Percentiles rank a stretch among this genome's conserved stretches.
phyloP scores from a whole-genome alignment of 192 early-diverging fungal genomes.

The Coemansia sp. region DNA sequence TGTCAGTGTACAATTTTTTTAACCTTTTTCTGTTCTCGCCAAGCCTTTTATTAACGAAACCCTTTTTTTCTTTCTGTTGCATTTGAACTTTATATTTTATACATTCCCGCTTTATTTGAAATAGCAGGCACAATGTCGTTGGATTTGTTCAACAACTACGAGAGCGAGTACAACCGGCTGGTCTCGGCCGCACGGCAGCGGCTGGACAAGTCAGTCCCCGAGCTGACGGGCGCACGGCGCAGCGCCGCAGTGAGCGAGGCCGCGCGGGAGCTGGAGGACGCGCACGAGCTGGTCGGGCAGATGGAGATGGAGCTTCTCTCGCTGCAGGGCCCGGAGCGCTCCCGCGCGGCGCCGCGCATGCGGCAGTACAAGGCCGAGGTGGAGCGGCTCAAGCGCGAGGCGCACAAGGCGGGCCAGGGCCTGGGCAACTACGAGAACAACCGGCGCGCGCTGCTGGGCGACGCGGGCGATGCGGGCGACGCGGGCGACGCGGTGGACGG shows the following conservation, averaged over 20 bases:
- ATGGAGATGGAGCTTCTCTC: constrained; percentile 92
- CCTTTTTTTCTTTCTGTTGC: no score
- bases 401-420: constrained; percentile 34
- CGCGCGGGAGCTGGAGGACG: constrained; percentile 10
- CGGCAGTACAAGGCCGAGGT: constrained; percentile 75
- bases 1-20: no score
- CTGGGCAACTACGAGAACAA: constrained; percentile 43
- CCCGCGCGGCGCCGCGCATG: constrained; percentile 63
- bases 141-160: constrained; percentile 85
- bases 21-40: no score
- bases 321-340: constrained; percentile 60
- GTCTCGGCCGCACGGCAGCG: constrained; percentile 58
- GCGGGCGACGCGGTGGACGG: constrained; percentile 43
- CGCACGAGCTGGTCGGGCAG: constrained; percentile 85
- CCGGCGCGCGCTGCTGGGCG: constrained; percentile 65
- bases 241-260: not conserved
- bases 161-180: constrained; percentile 74
- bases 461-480: constrained; percentile 49
- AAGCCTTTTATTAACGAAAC: no score
- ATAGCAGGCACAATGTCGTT: no score
- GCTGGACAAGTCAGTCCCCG: constrained; percentile 57
- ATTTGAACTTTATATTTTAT: no score
- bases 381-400: constrained; percentile 74
- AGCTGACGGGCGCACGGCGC: constrained; percentile 59
- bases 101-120: no score